Base-by-base conservation (phyloP, 1,139 yeast genomes). In the Candida tropicalis region DNA sequence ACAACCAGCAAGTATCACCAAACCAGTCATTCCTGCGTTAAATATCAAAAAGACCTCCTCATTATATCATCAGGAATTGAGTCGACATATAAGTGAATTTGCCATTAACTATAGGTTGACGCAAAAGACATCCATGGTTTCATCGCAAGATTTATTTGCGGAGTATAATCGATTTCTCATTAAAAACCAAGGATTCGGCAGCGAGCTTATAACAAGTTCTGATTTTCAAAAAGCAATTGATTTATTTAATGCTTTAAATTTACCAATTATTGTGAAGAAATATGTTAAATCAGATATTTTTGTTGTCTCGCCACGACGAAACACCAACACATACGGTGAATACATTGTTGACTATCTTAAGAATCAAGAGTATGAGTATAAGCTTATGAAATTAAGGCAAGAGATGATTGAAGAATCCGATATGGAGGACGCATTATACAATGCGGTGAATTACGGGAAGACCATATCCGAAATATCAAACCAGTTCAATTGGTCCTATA, bases 401-500 rank as follows among this genome's bases (percentile, higher is more conserved):
- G 64, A 60, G 33, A 32, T 55, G 41, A 48, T 53, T 23, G 56
- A 54, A 4, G 53, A 48, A 5, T 63, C 60, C 41, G 52, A 55
- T 32, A 29, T 38, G 10, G 34, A 31, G 12, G 37, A 28, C 33
- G 40, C 35, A 26, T 62, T 63, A 43, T 51, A 60, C 18, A 51
- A 55, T 17, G 56, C 58, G 17, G 58, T 58, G 24, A 61, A 51
- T 36, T 57, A 52, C 41, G 78, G 78, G 1, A 59, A 54, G 38
- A 66, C 75, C 1, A 58, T 69, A 2, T 62, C 75, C 1, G 71
- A 72, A 43, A 62, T 73, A 8, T 65, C 74, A 5, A 65, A 59
- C 37, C 52, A 60, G 29, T 68, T 73, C 42, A 64, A 63, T 36
- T 87, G 95, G 91, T 82, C 91, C 13, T 71, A 83, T 35, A 78